phyloP scores from a whole-genome alignment of 495 filamentous ascomycete species.

The Hyaloscypha bicolor region DNA sequence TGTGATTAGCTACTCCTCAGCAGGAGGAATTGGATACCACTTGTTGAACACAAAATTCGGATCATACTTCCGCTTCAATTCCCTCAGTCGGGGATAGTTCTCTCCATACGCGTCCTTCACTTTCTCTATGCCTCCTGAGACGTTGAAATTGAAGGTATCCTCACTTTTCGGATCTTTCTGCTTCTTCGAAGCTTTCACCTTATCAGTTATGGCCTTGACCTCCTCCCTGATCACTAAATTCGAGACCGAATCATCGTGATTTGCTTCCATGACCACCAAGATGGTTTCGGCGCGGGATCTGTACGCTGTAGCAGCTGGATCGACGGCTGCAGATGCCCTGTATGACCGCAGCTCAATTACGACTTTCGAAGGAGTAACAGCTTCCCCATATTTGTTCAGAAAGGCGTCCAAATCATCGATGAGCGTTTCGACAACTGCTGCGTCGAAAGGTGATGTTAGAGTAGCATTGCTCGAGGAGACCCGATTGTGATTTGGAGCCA shows the following conservation, averaged over 20 bases:
- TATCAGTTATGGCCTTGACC: conserved; percentile 21
- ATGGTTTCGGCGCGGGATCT: conserved; percentile 9
- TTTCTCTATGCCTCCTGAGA: conserved; percentile 36
- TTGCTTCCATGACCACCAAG: conserved; percentile 7
- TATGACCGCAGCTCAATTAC: conserved; percentile 23
- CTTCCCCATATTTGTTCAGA: conserved; percentile 4
- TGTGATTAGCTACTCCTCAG: not conserved
- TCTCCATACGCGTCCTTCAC: conserved; percentile 44
- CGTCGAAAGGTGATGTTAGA: conserved; percentile 7
- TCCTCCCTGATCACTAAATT: conserved; percentile 7
- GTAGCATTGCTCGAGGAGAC: conserved; percentile 10
- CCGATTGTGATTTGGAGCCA: conserved; percentile 14
- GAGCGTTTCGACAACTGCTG: conserved; percentile 12
- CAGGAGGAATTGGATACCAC: conserved; percentile 26
- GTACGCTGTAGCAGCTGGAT: conserved; percentile 13
- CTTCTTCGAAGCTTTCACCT: conserved; percentile 5
- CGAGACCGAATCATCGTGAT: conserved; percentile 9
- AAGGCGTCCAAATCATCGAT: conserved; percentile 11
- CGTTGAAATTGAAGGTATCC: conserved; percentile 39
- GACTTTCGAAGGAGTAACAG: conserved; percentile 18
- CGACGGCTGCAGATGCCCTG: conserved; percentile 1
- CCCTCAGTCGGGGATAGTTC: conserved; percentile 47
- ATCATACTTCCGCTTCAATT: conserved; percentile 56
- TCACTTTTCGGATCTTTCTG: conserved; percentile 21
- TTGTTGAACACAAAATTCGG: conserved; percentile 56